Base-by-base conservation (phyloP, 2,329 filamentous ascomycete genomes). In the Fusarium cyanostomum region DNA sequence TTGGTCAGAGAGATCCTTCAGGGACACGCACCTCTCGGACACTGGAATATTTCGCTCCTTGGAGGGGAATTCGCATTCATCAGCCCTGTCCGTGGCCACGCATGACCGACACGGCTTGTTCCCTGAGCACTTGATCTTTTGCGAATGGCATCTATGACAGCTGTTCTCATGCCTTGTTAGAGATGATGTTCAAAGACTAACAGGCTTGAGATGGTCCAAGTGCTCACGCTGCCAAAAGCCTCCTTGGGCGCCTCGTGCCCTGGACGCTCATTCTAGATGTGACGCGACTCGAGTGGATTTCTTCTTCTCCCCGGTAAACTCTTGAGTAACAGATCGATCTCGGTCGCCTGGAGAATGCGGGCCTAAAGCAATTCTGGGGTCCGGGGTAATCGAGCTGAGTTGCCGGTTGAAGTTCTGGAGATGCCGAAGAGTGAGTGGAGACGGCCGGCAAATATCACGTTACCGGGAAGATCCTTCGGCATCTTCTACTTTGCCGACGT, bases 71-170 rank as follows among this genome's bases (percentile, higher is more conserved):
- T 70, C 61, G 53, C 79, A 81, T 49, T 77, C 73, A 35, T 72
- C 71, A 0, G 73, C 71, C 51, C 73, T 73, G 5, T 75, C 76
- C 1, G 78, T 75, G 7, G 71, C 62, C 34, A 69, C 68, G 52
- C 79, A 81, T 34, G 79, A 76, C 30, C 66, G 70, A 52, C 80
- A 82, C 1, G 80, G 80, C 21, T 74, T 72, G 4, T 76, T 74
- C 1, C 79, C 79, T 0, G 79, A 81, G 52, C 80, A 81, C 60
- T 79, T 81, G 24, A 81, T 79, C 58, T 82, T 81, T 27, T 80
- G 79, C 0, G 72, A 61, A 67, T 81, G 79, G 45, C 79, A 81
- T 59, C 78, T 69, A 59, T 78, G 75, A 42, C 79, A 81, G 5
- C 70, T 72, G 24, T 9, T 8, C 2, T 7, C 15, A 28, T 16